Evolutionary conservation across 805 yeast species (phyloP).

Genomic region (Kuraishia molischiana): DNA sequence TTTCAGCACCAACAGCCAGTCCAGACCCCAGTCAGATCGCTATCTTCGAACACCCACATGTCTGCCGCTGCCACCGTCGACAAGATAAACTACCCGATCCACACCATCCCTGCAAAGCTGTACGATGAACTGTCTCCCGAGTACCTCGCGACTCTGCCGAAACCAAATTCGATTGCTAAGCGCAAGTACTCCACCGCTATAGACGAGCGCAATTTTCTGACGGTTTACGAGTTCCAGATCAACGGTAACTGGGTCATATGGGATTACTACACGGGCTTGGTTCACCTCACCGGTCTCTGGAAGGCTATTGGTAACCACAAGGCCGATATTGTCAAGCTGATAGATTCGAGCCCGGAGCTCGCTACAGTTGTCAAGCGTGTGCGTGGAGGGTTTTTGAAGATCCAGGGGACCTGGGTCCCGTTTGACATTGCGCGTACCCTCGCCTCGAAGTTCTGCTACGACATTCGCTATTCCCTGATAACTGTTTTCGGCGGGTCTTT

Average conservation of each 20-base stretch:
- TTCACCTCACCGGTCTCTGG: conserved; percentile 85
- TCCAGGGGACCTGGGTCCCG: conserved; percentile 93
- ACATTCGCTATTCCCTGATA: conserved; percentile 62
- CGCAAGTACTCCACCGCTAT: conserved; percentile 64
- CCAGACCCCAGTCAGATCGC: too few species aligned
- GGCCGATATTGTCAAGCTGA: conserved; percentile 67
- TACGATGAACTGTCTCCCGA: conserved; percentile 9
- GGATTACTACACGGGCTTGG: conserved; percentile 80
- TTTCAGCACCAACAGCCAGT: too few species aligned
- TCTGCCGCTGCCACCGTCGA: too few species aligned
- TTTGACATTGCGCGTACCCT: conserved; percentile 54
- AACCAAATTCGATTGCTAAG: conserved; percentile 9
- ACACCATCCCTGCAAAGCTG: conserved; percentile 8
- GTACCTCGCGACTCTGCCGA: conserved; percentile 13
- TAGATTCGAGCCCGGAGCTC: conserved; percentile 57
- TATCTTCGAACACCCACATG: too few species aligned
- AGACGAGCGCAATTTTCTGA: conserved; percentile 57
- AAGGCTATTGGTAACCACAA: conserved; percentile 60
- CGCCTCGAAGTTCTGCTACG: conserved; percentile 69
- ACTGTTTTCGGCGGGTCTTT: conserved; percentile 27
- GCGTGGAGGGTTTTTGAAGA: conserved; percentile 84
- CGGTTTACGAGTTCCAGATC: conserved; percentile 64
- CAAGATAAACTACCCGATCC: conserved; percentile 16
- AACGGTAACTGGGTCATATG: conserved; percentile 73
- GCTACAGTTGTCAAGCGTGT: conserved; percentile 61